These are phyloP conservation scores for Hypoxylon sp. DNA, from an alignment of 2,329 filamentous ascomycete genomes.

Conservation along the genomic window DNA sequence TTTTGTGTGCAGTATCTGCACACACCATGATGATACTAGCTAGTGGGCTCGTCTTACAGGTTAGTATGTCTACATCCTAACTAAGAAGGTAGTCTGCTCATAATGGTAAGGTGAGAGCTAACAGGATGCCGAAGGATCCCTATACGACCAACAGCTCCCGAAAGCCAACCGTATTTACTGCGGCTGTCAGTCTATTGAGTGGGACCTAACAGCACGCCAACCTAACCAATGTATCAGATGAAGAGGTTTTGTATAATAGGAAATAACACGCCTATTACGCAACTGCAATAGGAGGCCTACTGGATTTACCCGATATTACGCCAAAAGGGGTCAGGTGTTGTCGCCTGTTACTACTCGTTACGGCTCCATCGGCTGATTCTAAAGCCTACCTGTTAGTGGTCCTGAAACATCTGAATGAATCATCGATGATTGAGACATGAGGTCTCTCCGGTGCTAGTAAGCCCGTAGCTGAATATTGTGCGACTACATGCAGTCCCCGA, in stretches of 20 bases:
- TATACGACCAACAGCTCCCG: background rate
- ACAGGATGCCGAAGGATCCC: constrained; percentile 5
- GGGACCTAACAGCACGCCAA: background rate
- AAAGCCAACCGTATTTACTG: background rate
- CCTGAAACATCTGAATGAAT: constrained; percentile 22
- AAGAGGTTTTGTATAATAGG: background rate
- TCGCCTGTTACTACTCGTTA: constrained; percentile 13
- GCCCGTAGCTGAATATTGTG: constrained; percentile 14
- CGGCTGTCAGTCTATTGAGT: background rate
- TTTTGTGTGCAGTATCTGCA: too few relatives aligned
- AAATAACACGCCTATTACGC: background rate
- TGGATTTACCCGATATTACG: background rate
- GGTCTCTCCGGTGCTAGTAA: constrained; percentile 2
- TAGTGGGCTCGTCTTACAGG: background rate
- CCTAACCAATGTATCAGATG: background rate
- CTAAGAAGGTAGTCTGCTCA: background rate
- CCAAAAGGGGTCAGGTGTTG: background rate
- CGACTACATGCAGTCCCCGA: constrained; percentile 18
- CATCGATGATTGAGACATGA: constrained; percentile 16
- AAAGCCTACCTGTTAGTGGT: background rate
- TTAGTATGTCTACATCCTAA: background rate
- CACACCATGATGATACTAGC: background rate
- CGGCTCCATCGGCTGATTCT: background rate
- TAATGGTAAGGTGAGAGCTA: background rate
- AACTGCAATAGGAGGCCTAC: background rate